These are phyloP conservation scores for Schrenkiella parvula DNA, from an alignment of 345 rosid genomes.

Conservation along the genomic window DNA sequence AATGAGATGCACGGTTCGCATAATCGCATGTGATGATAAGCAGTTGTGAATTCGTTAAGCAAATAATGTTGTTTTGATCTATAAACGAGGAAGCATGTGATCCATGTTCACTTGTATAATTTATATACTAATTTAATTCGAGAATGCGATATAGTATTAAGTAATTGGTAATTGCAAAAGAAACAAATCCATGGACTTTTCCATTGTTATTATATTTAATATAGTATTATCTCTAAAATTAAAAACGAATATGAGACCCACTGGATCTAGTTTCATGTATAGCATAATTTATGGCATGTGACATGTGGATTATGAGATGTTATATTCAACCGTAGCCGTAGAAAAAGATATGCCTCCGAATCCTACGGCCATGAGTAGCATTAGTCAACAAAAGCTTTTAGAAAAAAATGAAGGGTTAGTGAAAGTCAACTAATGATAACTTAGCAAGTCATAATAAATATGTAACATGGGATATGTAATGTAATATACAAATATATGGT, in stretches of 20 bases:
- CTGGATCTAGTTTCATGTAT: conserved; percentile 3
- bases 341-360: neutral
- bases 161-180: neutral
- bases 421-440: conserved; percentile 26
- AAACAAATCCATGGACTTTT: conserved; percentile 3
- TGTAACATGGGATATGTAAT: conserved; percentile 12
- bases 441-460: conserved; percentile 17
- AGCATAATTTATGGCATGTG: conserved; percentile 32
- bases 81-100: conserved; percentile 24
- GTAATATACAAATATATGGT: neutral
- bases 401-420: neutral
- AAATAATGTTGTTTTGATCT: conserved; percentile 7
- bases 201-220: neutral
- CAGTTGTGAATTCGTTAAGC: conserved; percentile 25
- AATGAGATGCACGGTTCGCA: conserved; percentile 36
- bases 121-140: neutral
- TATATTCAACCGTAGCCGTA: conserved; percentile 6
- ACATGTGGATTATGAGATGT: neutral
- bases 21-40: conserved; percentile 28
- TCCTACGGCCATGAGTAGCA: conserved; percentile 22
- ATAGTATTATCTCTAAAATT: neutral
- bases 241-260: neutral
- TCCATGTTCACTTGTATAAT: conserved; percentile 21
- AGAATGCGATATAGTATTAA: neutral
- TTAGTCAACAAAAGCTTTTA: conserved; percentile 12